Evolutionary conservation across 1,284 basidiomycete species (phyloP), one percentile per base, ranked within the genome.

Genomic region (Puccinia sorghi): DNA sequence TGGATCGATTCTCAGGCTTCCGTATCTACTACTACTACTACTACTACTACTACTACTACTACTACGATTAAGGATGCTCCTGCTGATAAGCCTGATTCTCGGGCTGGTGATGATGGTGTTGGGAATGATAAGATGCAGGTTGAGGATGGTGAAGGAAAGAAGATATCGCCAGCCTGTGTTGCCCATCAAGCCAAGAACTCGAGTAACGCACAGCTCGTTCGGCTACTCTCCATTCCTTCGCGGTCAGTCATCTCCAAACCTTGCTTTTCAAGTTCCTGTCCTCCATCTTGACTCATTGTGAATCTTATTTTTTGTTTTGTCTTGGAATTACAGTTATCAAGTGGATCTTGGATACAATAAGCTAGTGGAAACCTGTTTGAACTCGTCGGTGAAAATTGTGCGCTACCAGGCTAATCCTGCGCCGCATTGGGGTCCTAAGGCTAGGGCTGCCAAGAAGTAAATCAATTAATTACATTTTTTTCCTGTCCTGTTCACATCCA

Each of bases 341-440:
- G 22, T 69, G 11, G n/a, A 69, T 48, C 66, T 97, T 83, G 88
- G 87, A 48, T 88, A 86, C 64, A 92, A 96, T 84, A 89, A 90
- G 0, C 86, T 88, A 7, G 88, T 89, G 0, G 86, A 89, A 12
- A 88, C 87, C 13, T 85, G 87, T 12, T 41, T 72, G 82, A 5
- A 88, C 88, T 15, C 88, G 89, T 77, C 87, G 91, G 15, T 52
- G 72, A 93, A 93, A 82, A 86, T 94, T 9, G 92, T 95, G 0
- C 88, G 93, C 67, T 98, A 98, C 85, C 96, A 97, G 85, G 88
- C 89, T 82, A 98, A 97, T 84, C 96, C 96, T 3, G 88, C 90
- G 54, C 88, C 91, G 2, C 89, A 97, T 84, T 99, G 96, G 96
- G 96, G 96, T 0, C 96, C 96, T 0, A 84, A 84, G 5, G 83